Evolutionary conservation across 2,329 filamentous ascomycete genomes (phyloP), one percentile per base, ranked within the genome.

Genomic region (Penicillium sclerotiorum): DNA sequence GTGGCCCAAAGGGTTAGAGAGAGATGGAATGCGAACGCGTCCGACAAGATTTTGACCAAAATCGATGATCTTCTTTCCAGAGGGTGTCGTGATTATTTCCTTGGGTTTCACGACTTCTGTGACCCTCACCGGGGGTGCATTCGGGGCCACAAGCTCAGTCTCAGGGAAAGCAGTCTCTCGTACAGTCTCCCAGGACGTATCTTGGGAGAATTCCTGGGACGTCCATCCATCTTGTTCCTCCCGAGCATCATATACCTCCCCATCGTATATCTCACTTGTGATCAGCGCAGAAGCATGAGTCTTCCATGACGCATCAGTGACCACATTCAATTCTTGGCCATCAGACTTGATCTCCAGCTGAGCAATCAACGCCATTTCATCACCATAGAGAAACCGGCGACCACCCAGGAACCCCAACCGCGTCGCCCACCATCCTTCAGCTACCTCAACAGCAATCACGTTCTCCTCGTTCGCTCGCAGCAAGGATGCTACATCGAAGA

Each of bases 21-120:
- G 38, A 0, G 41, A 50, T 13, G 45, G 68, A 9, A 83, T 56
- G 0, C 66, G 64, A 1, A 82, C 47, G 55, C 72, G 73, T 1
- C 81, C 82, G 1, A 83, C 80, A 0, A 84, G 65, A 55, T 84
- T 83, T 57, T 84, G 80, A 1, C 80, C 80, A 60, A 84, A 83
- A 53, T 84, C 80, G 25, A 84, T 50, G 1, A 83, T 65, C 0
- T 67, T 75, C 56, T 79, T 79, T 4, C 78, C 77, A 0, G 73
- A 72, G 0, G 69, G 65, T 0, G 72, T 69, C 3, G 33, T 58
- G 22, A 69, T 60, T 6, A 72, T 62, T 1, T 62, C 41, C 3
- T 52, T 41, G 1, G 69, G 63, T 18, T 56, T 59, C 27, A 68
- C 33, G 23, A 52, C 58, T 52, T 73, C 61, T 0, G 64, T 65